Conservation (phyloP, 2,329 filamentous ascomycete species). For the Rasamsonia emersonii region DNA sequence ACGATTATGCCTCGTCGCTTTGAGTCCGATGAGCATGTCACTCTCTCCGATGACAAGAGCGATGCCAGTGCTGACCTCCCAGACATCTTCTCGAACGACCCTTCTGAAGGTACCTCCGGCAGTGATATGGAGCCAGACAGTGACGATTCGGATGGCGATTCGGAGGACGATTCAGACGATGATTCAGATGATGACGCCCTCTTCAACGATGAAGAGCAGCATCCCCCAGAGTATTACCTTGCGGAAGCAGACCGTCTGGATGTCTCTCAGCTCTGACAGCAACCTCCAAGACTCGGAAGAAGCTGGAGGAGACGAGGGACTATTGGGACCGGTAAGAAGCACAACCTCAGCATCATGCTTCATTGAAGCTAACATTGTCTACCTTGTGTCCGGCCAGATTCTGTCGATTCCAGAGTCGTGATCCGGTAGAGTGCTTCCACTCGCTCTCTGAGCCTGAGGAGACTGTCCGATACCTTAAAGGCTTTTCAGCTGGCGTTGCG, state of each 20-base stretch:
- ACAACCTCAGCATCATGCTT: background rate
- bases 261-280: conserved; percentile 18
- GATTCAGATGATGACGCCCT: conserved; percentile 10
- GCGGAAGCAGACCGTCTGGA: conserved; percentile 16
- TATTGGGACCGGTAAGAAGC: conserved; percentile 17
- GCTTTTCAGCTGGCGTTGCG: conserved; percentile 10
- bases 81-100: conserved; percentile 13
- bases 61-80: conserved; percentile 11
- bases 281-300: conserved; percentile 16
- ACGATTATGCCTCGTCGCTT: no score
- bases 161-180: no score
- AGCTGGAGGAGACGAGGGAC: conserved; percentile 16
- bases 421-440: conserved; percentile 12
- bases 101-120: conserved; percentile 9
- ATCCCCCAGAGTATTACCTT: no score
- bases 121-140: conserved; percentile 11
- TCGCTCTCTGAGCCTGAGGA: conserved; percentile 19
- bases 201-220: conserved; percentile 9
- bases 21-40: no score
- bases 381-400: conserved; percentile 13
- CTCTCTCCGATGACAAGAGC: conserved; percentile 15
- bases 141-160: conserved; percentile 8
- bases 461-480: conserved; percentile 19
- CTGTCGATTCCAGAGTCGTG: conserved; percentile 11
- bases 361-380: conserved; percentile 1